These are phyloP conservation scores for Pyrenophora tritici-repentis DNA, from an alignment of 2,329 filamentous ascomycete genomes.

Conservation along the genomic window DNA sequence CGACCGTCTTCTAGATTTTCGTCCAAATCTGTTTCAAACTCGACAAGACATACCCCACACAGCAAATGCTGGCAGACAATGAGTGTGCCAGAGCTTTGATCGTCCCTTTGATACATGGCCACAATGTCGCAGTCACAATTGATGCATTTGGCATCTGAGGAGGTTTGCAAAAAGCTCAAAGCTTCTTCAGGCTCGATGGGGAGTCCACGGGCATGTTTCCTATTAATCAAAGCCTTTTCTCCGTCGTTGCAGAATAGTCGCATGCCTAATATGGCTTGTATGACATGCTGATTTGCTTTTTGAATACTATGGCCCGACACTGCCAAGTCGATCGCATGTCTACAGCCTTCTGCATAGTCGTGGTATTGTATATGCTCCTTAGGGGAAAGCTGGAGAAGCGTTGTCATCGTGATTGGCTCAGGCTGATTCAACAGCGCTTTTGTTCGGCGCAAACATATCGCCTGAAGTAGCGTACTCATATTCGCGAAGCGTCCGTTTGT, in stretches of 20 bases:
- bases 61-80: constrained; percentile 38
- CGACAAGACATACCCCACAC: constrained; percentile 43
- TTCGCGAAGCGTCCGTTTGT: constrained; percentile 31
- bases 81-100: constrained; percentile 12
- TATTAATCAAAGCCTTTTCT: neutral
- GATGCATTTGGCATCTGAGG: constrained; percentile 4
- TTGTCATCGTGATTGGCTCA: constrained; percentile 23
- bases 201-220: neutral
- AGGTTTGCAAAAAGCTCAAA: constrained; percentile 14
- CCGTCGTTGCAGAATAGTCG: constrained; percentile 37
- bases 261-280: constrained; percentile 24
- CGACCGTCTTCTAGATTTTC: constrained; percentile 7
- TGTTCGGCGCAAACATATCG: constrained; percentile 51
- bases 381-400: constrained; percentile 40
- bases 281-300: constrained; percentile 15
- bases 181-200: constrained; percentile 10
- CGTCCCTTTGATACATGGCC: constrained; percentile 1
- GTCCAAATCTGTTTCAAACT: constrained; percentile 18
- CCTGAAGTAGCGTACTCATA: constrained; percentile 33
- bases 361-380: constrained; percentile 36
- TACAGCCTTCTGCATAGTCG: constrained; percentile 6
- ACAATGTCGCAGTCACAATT: constrained; percentile 11
- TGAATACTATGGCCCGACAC: constrained; percentile 10
- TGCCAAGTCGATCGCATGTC: constrained; percentile 11
- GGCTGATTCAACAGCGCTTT: constrained; percentile 51